These are phyloP conservation scores for Rhodamnia rubescens DNA, from an alignment of 345 rosid genomes.

Conservation along the genomic window DNA sequence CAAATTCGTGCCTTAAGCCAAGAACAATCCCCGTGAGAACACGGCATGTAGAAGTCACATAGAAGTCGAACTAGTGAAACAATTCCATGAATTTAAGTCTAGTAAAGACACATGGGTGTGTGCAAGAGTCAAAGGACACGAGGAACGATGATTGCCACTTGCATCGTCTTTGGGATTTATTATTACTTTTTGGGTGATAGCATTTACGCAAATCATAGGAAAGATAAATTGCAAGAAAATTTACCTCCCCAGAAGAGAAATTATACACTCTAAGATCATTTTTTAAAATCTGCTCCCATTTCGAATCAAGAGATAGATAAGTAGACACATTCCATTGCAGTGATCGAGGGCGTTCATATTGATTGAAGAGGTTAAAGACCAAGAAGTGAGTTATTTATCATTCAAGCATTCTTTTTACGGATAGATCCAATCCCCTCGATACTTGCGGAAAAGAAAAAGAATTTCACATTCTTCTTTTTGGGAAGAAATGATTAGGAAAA, in stretches of 20 bases:
- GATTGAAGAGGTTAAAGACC: no score
- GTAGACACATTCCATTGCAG: no score
- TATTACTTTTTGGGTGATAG: not conserved
- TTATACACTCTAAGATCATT: no score
- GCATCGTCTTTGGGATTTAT: not conserved
- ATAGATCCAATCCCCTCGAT: no score
- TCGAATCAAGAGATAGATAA: no score
- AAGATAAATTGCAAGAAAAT: not conserved
- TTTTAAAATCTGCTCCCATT: no score
- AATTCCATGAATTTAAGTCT: not conserved
- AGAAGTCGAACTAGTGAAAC: not conserved
- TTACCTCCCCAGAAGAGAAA: not conserved
- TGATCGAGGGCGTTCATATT: no score
- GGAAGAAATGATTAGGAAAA: no score
- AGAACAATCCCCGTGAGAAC: not conserved
- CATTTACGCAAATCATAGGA: not conserved
- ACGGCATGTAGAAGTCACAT: not conserved
- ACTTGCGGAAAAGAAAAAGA: no score
- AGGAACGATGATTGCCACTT: not conserved
- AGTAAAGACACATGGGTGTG: not conserved
- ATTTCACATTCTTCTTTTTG: no score
- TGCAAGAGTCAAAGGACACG: not conserved
- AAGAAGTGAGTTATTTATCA: no score
- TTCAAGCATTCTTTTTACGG: no score
- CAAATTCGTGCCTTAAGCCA: not conserved